phyloP scores from a whole-genome alignment of 257 asterid species.

The Capsicum chinense region DNA sequence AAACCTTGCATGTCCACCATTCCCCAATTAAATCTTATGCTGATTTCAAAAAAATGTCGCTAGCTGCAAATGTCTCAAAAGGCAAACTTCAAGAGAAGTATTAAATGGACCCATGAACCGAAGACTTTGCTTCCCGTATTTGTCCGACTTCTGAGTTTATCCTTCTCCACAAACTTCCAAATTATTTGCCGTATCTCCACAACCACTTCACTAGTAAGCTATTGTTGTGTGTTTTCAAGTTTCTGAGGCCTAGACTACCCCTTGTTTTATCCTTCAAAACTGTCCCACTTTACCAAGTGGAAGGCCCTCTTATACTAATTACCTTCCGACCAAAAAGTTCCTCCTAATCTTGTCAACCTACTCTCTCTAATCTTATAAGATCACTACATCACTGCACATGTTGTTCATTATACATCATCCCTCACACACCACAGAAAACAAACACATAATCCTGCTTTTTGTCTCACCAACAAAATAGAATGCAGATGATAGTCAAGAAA shows the following conservation, averaged over 20 bases:
- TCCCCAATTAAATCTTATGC: background rate
- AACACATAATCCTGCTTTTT: background rate
- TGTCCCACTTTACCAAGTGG: background rate
- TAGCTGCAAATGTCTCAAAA: background rate
- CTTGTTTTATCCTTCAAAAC: conserved; percentile 3
- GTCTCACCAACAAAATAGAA: background rate
- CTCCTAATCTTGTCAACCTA: background rate
- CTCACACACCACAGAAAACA: background rate
- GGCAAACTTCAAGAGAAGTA: background rate
- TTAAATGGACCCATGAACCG: background rate
- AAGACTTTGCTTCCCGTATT: background rate
- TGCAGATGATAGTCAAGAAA: background rate
- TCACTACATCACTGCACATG: background rate
- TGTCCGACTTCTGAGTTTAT: background rate
- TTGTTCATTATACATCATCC: background rate
- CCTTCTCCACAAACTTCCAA: background rate
- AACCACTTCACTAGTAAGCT: background rate
- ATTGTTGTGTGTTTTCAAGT: background rate
- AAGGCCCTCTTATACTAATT: background rate
- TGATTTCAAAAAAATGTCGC: background rate
- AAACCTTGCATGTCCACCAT: background rate
- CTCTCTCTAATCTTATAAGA: background rate
- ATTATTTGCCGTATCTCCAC: background rate
- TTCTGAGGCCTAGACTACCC: background rate
- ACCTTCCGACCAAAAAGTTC: background rate